Base-by-base conservation (phyloP, 2,329 filamentous ascomycete genomes). In the Myriosclerotinia curreyana region DNA sequence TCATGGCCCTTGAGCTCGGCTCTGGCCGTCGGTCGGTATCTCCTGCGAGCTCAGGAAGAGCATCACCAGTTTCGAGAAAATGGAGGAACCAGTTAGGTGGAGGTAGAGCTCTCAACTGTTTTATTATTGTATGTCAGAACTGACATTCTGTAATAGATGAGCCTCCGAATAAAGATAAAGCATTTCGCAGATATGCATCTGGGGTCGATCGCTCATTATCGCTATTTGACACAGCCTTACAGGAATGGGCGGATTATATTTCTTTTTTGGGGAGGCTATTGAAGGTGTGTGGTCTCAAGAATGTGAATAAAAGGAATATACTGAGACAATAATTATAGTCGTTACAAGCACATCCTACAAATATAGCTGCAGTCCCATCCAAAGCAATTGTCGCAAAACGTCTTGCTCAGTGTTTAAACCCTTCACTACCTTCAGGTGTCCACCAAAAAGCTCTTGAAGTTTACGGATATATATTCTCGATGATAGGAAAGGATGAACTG, bases 221-320 rank as follows among this genome's bases (percentile, higher is more conserved):
- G 53, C 82, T 96, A 42, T 99, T 97, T 79, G 95, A 99, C 75
- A 93, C 91, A 20, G 87, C 92, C 38, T 82, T 97, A 70, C 92
- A 98, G 78, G 95, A 99, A 86, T 99, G 95, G 95, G 95, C 96
- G 56, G 95, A 99, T 79, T 99, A 99, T 75, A 99, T 99, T 73
- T 96, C 94, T 22, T 99, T 98, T 75, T 80, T 99, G 64, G 96
- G 91, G 74, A 87, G 92, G 67, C 82, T 99, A 56, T 81, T 96
- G 67, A 98, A 97, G 86, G 91, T 93, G 75, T 71, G 74, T 69
- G 67, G 34, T 22, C 48, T 66, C 40, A 22, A 64, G 60, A 66
- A 53, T 31, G 46, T 44, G 38, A 65, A 60, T 8, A 53, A 55
- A 64, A 59, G 52, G 31, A 64, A 66, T 54, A 62, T 68, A 65